Conservation (phyloP, 2,329 filamentous ascomycete genomes). For the Fusarium mundagurra region DNA sequence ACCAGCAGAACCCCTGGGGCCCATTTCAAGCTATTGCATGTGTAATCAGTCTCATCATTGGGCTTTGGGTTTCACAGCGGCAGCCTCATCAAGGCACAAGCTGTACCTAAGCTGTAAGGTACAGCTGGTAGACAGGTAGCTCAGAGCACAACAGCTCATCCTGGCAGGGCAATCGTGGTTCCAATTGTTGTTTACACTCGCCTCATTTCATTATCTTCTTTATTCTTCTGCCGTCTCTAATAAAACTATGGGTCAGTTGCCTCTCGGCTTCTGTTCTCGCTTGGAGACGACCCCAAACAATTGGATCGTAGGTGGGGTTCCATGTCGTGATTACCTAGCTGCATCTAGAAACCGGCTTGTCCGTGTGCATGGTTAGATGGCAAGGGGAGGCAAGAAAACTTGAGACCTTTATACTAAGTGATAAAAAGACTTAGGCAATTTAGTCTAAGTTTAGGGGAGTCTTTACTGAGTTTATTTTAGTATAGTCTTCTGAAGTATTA, state of each 20-base stretch:
- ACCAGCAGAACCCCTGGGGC: constrained; percentile 2
- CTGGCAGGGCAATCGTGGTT: background rate
- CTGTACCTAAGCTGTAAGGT: constrained; percentile 5
- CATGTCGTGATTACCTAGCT: constrained; percentile 21
- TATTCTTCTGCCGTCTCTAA: constrained; percentile 12
- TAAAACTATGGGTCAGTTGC: background rate
- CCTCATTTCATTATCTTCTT: background rate
- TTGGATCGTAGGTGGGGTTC: constrained; percentile 14
- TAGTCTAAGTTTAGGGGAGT: background rate
- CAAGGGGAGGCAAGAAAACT: background rate
- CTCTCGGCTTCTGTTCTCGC: constrained; percentile 3
- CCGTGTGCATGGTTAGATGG: background rate
- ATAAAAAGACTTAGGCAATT: background rate
- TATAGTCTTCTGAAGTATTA: background rate
- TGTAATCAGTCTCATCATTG: constrained; percentile 2
- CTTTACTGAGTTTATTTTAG: background rate
- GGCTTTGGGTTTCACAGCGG: constrained; percentile 23
- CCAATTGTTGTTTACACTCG: background rate
- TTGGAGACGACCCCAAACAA: constrained; percentile 5
- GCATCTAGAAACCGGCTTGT: background rate
- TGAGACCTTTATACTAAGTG: background rate
- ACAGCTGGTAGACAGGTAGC: background rate
- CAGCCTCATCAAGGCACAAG: constrained; percentile 12
- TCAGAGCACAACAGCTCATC: background rate
- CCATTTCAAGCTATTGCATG: background rate